Evolutionary conservation across 495 filamentous ascomycete genomes (phyloP), one percentile per base, ranked within the genome.

Genomic region (Endocarpon pusillum): DNA sequence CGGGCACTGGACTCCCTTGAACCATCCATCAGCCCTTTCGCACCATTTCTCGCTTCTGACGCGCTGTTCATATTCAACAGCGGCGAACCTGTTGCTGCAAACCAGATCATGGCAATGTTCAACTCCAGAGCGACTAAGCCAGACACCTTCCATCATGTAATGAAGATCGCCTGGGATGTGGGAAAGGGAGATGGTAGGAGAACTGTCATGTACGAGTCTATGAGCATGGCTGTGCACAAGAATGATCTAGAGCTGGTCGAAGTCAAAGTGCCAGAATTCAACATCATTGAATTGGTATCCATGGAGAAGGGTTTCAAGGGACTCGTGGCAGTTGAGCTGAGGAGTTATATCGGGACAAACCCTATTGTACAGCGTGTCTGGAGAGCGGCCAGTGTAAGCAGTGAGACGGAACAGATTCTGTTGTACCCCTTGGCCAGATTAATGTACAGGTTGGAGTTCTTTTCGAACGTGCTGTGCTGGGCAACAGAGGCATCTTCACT

Each of bases 311-410:
- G 25, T 28, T 5, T 28, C n/a, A 28, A 28, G 16, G 25, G n/a
- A 15, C 25, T 28, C 25, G 12, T 28, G 25, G 5, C 5, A 15
- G 12, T 15, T n/a, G 25, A n/a, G 5, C 5, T 5, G 25, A 28
- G 16, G 25, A n/a, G n/a, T n/a, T n/a, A n/a, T n/a, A n/a, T n/a
- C n/a, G n/a, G n/a, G n/a, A n/a, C n/a, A 28, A 4, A 15, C n/a
- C n/a, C n/a, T 28, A n/a, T 4, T 28, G 5, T 15, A 12, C 25
- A 5, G 25, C 25, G 5, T 28, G 25, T 15, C 16, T 15, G 5
- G 25, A 36, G 20, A 45, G 50, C 6, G 61, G 49, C 49, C 51
- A 59, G 24, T 57, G 52, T n/a, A n/a, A n/a, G n/a, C n/a, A n/a
- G n/a, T n/a, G n/a, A n/a, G n/a, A n/a, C n/a, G n/a, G n/a, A n/a